Base-by-base conservation (phyloP, 768 basidiomycete genomes). In the Phylloporus scabripes region DNA sequence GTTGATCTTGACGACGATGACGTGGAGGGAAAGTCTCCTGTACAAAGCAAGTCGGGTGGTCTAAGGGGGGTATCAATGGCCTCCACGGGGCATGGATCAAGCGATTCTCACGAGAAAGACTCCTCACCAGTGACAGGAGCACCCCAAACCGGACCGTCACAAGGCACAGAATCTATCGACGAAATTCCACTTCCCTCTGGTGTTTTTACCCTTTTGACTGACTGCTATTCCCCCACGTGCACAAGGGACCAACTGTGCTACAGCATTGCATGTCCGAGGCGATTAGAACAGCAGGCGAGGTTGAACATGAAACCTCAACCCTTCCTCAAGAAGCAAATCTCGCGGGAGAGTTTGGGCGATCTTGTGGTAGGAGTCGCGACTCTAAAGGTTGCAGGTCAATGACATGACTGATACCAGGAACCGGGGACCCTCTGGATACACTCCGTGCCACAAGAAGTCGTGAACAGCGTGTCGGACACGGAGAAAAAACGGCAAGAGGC, bases 151-250 rank as follows among this genome's bases (percentile, higher is more conserved):
- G 41, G 47, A n/a, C 44, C 36, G 8, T 67, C 74, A 39, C 73
- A 73, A 40, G 76, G 69, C 34, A 72, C 74, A 12, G 64, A 74
- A 10, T 65, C 70, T 5, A 60, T 72, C 6, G 87, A 90, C 52
- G 85, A 87, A 57, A 69, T 79, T 12, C 78, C 82, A 20, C 69
- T 97, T 48, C 96, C 96, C 2, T 81, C 87, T 0, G 96, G 96
- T 20, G 93, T 98, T 14, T 98, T 98, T 67, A 98, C 94, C 2
- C 77, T 98, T 39, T 76, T 99, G 53, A 94, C 93, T 0, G 94
- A 96, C 64, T 99, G 96, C 66, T 98, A 98, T 71, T 96, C 93
- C 10, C 92, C 96, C 15, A 99, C 96, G 26, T 98, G 96, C 70
- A 88, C 90, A 29, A 76, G 89, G 45, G 94, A 97, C 63, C 83